A percentile compares a stretch with the other conserved stretches of the same genome.
These are phyloP conservation scores for Jackrogersella multiformis DNA, from an alignment of 495 filamentous ascomycete genomes.

Conservation along the genomic window DNA sequence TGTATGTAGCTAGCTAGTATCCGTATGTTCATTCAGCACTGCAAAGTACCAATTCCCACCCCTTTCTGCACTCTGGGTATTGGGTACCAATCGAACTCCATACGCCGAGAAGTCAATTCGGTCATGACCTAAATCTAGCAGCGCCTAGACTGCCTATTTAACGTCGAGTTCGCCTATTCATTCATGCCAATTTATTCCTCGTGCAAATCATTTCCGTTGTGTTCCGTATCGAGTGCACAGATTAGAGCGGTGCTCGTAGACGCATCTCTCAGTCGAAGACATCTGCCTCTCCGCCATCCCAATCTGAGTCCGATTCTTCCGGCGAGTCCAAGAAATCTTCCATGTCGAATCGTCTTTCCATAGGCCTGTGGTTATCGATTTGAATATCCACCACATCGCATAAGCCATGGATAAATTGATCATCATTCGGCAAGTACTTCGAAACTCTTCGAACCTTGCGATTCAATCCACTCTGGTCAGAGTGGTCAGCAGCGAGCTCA, in stretches of 20 bases:
- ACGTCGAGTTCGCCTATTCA: slow-evolving; percentile 5
- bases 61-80: slow-evolving; percentile 10
- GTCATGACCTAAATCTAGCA: slow-evolving; percentile 32
- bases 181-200: slow-evolving; percentile 8
- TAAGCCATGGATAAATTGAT: slow-evolving; percentile 71
- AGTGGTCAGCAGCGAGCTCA: slow-evolving; percentile 35
- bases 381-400: slow-evolving; percentile 81
- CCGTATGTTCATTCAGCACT: background rate
- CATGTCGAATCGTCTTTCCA: slow-evolving; percentile 76
- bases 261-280: slow-evolving; percentile 20
- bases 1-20: background rate
- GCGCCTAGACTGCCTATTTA: background rate
- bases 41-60: slow-evolving; percentile 1
- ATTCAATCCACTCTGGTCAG: slow-evolving; percentile 4
- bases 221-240: background rate
- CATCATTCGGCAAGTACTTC: slow-evolving; percentile 10
- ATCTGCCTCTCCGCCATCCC: slow-evolving; percentile 67
- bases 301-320: slow-evolving; percentile 75
- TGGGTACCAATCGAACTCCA: slow-evolving; percentile 11
- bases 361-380: slow-evolving; percentile 83
- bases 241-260: background rate
- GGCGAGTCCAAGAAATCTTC: slow-evolving; percentile 81
- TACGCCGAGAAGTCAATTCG: slow-evolving; percentile 11
- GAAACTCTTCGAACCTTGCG: slow-evolving; percentile 25
- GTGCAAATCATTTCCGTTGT: slow-evolving; percentile 5